phyloP scores from a whole-genome alignment of 306 rosid species.

The Malus fusca region DNA sequence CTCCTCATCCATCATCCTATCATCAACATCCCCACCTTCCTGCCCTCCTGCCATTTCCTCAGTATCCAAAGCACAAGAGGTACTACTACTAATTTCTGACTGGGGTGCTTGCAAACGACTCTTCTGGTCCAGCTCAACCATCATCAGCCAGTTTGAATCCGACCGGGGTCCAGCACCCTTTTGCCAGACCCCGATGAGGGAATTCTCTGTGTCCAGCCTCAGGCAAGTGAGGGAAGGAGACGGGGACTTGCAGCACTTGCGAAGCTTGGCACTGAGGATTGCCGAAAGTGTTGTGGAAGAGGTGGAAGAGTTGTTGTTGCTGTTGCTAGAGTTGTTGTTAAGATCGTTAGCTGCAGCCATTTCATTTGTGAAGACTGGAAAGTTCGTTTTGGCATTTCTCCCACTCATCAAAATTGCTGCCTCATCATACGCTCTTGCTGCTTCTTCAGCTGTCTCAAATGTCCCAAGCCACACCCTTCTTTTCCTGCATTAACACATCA shows the following conservation, averaged over 20 bases:
- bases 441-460: constrained; percentile 77
- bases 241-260: constrained; percentile 55
- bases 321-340: background rate
- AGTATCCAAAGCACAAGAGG: background rate
- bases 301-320: background rate
- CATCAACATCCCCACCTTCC: constrained; percentile 16
- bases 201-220: constrained; percentile 74
- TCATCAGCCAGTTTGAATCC: constrained; percentile 76
- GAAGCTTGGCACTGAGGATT: constrained; percentile 54
- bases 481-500: constrained; percentile 37
- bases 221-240: constrained; percentile 76
- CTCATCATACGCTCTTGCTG: constrained; percentile 85
- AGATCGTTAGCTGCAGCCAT: background rate
- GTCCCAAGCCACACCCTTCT: constrained; percentile 97
- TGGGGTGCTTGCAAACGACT: background rate
- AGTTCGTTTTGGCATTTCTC: constrained; percentile 73
- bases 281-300: constrained; percentile 39
- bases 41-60: background rate
- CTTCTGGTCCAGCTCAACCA: constrained; percentile 47
- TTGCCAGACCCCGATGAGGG: constrained; percentile 81
- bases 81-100: background rate
- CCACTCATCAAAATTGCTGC: constrained; percentile 83
- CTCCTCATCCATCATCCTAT: constrained; percentile 34
- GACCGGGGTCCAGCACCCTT: constrained; percentile 51
- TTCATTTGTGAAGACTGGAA: constrained; percentile 36